Evolutionary conservation across 345 rosid species (phyloP), one percentile per base, ranked within the genome.

Genomic region (Moricandia moricandioides): DNA sequence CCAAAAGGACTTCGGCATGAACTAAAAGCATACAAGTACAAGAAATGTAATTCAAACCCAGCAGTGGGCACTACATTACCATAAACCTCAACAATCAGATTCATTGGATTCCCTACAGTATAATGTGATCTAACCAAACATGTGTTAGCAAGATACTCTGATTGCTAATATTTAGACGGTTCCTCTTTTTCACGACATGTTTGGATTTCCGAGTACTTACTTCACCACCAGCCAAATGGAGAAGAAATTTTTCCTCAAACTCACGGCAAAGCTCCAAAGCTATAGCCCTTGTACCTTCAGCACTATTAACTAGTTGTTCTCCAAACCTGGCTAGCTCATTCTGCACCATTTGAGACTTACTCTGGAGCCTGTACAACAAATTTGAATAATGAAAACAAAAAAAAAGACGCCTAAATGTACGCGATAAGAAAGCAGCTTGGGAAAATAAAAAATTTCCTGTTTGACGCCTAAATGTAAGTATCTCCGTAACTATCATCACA

Each of bases 241-340:
- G 89, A 76, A 96, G 98, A 86, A 96, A 96, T 78, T 87, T 92
- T 75, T 96, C 99, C 79, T 96, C 98, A 85, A 90, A 96, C 78
- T 96, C 98, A 72, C 99, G 98, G 72, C 99, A 96, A 37, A 96
- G 88, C 89, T 92, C 96, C 93, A 96, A 86, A 60, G 98, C 99
- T 58, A 96, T 72, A 74, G 98, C 98, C 85, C 89, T 86, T 33
- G 99, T 92, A 67, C 99, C 98, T 87, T 96, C 99, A 60, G 93
- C 75, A 82, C 90, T 88, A 69, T 69, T 75, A 73, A 90, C 89
- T 91, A 92, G 85, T 74, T 86, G 90, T 77, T 85, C 96, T 68
- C 99, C 99, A 79, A 95, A 87, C 86, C 89, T 87, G 10, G 84
- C 81, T 77, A 92, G 79, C 82, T 94, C 97, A 76, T 94, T 88